Evolutionary conservation across 768 basidiomycete genomes (phyloP).

Genomic region (Tephrocybe sp.): DNA sequence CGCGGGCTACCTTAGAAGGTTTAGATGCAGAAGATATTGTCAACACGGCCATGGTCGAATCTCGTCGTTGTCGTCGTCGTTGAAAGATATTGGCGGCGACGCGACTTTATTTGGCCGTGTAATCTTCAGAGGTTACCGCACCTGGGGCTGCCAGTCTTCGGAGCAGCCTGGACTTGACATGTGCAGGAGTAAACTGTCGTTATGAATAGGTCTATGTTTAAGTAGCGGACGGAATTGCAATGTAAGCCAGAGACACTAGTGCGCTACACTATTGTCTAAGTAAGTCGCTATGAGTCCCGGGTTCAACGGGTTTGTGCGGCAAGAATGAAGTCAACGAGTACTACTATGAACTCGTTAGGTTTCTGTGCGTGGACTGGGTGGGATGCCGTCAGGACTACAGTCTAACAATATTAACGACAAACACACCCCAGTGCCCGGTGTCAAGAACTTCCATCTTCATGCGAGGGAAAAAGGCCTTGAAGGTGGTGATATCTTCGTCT

Average conservation of each 20-base stretch:
- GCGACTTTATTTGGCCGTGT: background rate
- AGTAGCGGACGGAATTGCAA: no score
- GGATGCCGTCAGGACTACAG: background rate
- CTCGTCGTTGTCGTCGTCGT: no score
- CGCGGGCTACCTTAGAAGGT: no score
- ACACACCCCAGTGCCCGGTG: slow-evolving; percentile 78
- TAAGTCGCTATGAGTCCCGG: background rate
- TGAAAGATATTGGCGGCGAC: background rate
- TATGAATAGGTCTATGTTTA: no score
- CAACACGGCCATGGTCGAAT: no score
- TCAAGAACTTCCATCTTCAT: slow-evolving; percentile 61
- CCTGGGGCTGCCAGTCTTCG: no score
- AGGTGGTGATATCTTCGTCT: slow-evolving; percentile 53
- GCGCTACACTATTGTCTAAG: background rate
- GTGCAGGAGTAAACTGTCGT: no score
- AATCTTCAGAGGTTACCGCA: no score
- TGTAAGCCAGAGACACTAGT: no score
- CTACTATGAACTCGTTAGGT: slow-evolving; percentile 54
- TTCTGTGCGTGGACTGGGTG: slow-evolving; percentile 70
- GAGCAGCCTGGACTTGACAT: no score
- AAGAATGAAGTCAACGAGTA: slow-evolving; percentile 22
- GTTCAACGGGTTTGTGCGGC: background rate
- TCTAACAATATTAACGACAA: background rate
- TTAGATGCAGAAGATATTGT: no score
- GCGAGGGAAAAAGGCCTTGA: slow-evolving; percentile 69